Evolutionary conservation across 306 rosid species (phyloP).

Genomic region (barrel medic (Medicago truncatula)): DNA sequence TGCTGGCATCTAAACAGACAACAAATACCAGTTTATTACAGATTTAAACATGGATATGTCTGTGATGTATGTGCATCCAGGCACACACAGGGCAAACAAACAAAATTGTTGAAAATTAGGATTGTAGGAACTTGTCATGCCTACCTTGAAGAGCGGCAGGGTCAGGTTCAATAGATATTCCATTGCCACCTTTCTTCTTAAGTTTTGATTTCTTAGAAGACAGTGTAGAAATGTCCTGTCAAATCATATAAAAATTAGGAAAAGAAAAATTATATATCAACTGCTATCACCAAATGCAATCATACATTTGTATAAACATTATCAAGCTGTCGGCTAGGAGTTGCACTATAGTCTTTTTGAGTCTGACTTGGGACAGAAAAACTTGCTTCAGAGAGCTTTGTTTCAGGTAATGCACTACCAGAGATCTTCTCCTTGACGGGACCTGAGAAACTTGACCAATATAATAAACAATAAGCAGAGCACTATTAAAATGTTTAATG

Average conservation of each 20-base stretch:
- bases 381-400: constrained; percentile 61
- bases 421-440: constrained; percentile 84
- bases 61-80: not conserved
- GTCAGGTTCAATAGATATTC: constrained; percentile 56
- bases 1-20: constrained; percentile 60
- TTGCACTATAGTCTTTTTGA: constrained; percentile 59
- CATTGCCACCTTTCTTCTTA: constrained; percentile 70
- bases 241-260: constrained; percentile 52
- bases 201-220: constrained; percentile 82
- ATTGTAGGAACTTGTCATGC: constrained; percentile 32
- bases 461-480: constrained; percentile 89
- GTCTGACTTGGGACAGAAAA: constrained; percentile 54
- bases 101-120: constrained; percentile 29
- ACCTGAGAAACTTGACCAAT: constrained; percentile 99
- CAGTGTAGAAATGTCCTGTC: constrained; percentile 66
- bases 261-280: constrained; percentile 39
- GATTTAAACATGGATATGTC: not conserved
- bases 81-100: not conserved
- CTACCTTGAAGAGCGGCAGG: constrained; percentile 79
- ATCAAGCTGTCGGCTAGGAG: constrained; percentile 55
- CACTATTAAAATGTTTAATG: constrained; percentile 49
- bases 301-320: constrained; percentile 63
- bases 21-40: constrained; percentile 37
- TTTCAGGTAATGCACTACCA: constrained; percentile 64
- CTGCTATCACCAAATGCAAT: constrained; percentile 30